Base-by-base conservation (phyloP, 371 early-diverging fungal species). In the Neoconidiobolus thromboides region DNA sequence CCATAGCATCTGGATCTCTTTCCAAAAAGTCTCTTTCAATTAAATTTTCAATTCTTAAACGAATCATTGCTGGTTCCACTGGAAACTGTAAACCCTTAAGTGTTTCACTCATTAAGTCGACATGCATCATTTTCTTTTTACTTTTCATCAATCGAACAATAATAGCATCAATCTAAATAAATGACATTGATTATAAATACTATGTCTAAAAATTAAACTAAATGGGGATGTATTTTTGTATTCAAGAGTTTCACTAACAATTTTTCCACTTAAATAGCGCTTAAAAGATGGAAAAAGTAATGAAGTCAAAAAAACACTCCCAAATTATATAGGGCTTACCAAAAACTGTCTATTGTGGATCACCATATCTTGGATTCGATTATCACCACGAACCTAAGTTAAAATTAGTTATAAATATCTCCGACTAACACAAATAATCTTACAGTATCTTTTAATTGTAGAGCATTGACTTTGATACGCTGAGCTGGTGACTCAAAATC, bases 121-220 rank as follows among this genome's bases (percentile, higher is more conserved):
- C 67, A 67, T 91, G 91, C 12, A 72, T 68, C 36, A 88, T 61
- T 37, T 68, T 73, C 69, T 85, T 87, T 41, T 85, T 76, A 0
- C 83, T 76, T 70, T 98, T 98, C 90, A 96, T 85, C 53, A 96
- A 82, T 44, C 96, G 77, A 3, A 94, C 96, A 67, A 96, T 82
- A 0, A 93, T 91, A 2, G 98, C 98, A 64, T 98, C 96, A 6
- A 93, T 48, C 41, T 54, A 54, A 6, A 54, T 14, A 9, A 10
- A 9, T 10, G n/a, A 10, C n/a, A 47, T 10, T 47, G n/a, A 47
- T 9, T n/a, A 47, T 47, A 10, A 47, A 47, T 47, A 9, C 26
- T 26, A 26, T 26, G 26, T 26, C 26, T 26, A 47, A 14, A 38
- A 9, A 60, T 15, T 43, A 3, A 44, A 14, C 10, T 26, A 14